phyloP scores from a whole-genome alignment of 176 grass and related monocot species.

The Ampelocalamus luodianensis region DNA sequence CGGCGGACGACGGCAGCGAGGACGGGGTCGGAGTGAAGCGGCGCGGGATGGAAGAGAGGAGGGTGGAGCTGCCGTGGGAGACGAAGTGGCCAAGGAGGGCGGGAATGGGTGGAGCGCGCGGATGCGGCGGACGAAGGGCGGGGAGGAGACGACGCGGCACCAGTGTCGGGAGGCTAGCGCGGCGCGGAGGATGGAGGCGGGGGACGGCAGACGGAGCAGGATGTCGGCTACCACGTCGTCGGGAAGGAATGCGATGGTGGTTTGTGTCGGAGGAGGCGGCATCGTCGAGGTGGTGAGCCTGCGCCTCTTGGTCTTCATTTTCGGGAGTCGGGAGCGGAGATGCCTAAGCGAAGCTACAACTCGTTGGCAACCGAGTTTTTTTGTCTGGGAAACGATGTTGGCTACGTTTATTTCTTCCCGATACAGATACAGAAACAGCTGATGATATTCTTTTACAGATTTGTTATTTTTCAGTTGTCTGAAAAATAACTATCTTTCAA shows the following conservation, averaged over 20 bases:
- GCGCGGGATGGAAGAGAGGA: conserved; percentile 6
- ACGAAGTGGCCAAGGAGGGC: conserved; percentile 8
- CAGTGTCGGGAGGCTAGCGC: neutral
- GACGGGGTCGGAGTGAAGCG: neutral
- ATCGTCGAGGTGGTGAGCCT: neutral
- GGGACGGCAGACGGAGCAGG: conserved; percentile 15
- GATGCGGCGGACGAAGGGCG: conserved; percentile 4
- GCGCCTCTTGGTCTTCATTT: neutral
- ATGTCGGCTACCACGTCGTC: conserved; percentile 1
- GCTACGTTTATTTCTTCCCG: no score
- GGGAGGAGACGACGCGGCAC: neutral
- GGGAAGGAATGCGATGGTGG: conserved; percentile 7
- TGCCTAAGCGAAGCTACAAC: neutral
- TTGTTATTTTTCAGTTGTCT: no score
- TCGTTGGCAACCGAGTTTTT: no score
- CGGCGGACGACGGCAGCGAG: conserved; percentile 20
- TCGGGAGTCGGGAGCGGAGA: neutral
- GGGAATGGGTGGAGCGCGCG: neutral
- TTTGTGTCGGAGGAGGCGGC: neutral
- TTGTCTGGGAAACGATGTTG: no score
- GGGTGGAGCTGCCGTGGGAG: neutral
- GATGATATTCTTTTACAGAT: no score
- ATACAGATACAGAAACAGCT: no score
- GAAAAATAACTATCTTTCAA: no score
- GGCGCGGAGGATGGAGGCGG: neutral